phyloP scores from a whole-genome alignment of 2,329 filamentous ascomycete species.

The Dactylellina haptotyla region DNA sequence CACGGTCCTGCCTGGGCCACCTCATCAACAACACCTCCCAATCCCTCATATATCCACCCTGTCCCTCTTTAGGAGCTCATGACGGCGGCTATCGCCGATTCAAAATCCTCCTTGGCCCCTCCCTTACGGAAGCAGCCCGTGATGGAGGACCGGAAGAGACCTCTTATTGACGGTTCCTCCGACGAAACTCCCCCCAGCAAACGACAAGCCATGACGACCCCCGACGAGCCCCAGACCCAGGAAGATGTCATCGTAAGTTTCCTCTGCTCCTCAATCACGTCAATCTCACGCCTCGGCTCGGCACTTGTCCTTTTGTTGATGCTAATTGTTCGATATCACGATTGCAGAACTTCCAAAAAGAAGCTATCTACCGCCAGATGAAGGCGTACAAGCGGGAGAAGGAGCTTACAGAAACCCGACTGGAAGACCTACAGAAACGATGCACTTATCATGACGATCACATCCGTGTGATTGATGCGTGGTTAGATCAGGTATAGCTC shows the following conservation, averaged over 20 bases:
- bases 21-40: slow-evolving; percentile 11
- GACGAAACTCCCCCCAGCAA: slow-evolving; percentile 87
- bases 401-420: slow-evolving; percentile 78
- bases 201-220: slow-evolving; percentile 69
- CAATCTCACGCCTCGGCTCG: neutral
- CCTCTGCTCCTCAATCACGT: neutral
- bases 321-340: slow-evolving; percentile 23
- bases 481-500: slow-evolving; percentile 85
- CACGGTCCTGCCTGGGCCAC: slow-evolving; percentile 28
- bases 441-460: slow-evolving; percentile 90
- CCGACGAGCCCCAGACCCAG: slow-evolving; percentile 58
- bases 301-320: slow-evolving; percentile 11
- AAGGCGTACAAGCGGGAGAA: slow-evolving; percentile 96
- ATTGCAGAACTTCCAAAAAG: slow-evolving; percentile 85
- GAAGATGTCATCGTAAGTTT: slow-evolving; percentile 59
- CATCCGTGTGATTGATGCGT: slow-evolving; percentile 86
- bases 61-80: slow-evolving; percentile 45
- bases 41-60: slow-evolving; percentile 5
- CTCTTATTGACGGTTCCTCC: slow-evolving; percentile 73
- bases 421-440: slow-evolving; percentile 81
- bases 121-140: slow-evolving; percentile 63
- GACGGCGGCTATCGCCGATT: slow-evolving; percentile 54
- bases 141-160: slow-evolving; percentile 99
- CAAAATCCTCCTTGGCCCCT: slow-evolving; percentile 54
- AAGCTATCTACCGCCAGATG: slow-evolving; percentile 97